Evolutionary conservation across 2,329 filamentous ascomycete genomes (phyloP).

Genomic region (Claviceps digitariae): DNA sequence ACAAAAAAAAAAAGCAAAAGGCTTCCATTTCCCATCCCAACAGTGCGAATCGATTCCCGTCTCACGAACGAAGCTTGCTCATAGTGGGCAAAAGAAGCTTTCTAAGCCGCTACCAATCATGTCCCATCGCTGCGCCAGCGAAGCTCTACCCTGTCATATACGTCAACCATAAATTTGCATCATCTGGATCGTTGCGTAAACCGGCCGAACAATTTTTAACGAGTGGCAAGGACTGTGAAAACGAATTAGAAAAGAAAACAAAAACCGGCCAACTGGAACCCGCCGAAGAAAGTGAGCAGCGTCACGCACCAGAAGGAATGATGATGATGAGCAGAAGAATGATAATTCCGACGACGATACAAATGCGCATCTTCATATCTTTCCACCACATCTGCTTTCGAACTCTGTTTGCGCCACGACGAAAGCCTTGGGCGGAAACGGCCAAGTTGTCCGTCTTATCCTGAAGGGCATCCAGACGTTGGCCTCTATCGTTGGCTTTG

Average conservation of each 20-base stretch:
- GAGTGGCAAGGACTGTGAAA: slow-evolving; percentile 22
- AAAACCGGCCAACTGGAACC: not conserved
- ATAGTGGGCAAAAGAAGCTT: slow-evolving; percentile 4
- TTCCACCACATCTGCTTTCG: slow-evolving; percentile 99
- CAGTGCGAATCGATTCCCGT: slow-evolving; percentile 23
- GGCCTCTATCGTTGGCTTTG: slow-evolving; percentile 88
- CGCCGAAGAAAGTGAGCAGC: not conserved
- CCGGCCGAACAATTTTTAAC: slow-evolving; percentile 11
- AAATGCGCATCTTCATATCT: slow-evolving; percentile 99
- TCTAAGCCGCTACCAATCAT: not conserved
- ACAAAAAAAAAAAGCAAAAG: slow-evolving; percentile 9
- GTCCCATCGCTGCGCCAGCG: not conserved
- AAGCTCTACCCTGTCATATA: not conserved
- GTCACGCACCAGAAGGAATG: slow-evolving; percentile 62
- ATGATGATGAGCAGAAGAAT: slow-evolving; percentile 89
- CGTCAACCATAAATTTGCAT: not conserved
- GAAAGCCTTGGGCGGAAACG: slow-evolving; percentile 86
- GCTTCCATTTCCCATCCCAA: slow-evolving; percentile 8
- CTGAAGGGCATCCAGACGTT: slow-evolving; percentile 74
- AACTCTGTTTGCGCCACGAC: slow-evolving; percentile 88
- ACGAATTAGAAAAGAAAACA: not conserved
- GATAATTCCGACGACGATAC: slow-evolving; percentile 80
- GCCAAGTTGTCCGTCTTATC: slow-evolving; percentile 94
- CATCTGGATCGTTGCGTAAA: slow-evolving; percentile 4
- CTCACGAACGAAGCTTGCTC: slow-evolving; percentile 20